Conservation (phyloP, 2,329 filamentous ascomycete genomes). For the Fusarium heterosporum region DNA sequence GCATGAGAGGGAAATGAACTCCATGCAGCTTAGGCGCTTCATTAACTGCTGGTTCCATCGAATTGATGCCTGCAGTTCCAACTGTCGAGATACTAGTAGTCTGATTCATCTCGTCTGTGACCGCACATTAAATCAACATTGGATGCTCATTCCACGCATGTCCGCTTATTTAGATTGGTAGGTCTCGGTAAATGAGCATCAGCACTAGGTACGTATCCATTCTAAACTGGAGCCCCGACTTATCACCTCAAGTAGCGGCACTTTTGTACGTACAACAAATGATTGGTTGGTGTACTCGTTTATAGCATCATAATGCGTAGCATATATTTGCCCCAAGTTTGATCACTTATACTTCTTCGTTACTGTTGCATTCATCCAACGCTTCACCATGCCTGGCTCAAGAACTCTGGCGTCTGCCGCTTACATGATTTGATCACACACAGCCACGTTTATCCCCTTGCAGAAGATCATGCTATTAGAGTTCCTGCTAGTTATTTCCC, state of each 20-base stretch:
- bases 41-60: background rate
- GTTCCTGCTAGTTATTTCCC: conserved; percentile 5
- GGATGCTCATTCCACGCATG: background rate
- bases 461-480: conserved; percentile 6
- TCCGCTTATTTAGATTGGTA: conserved; percentile 30
- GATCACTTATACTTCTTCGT: background rate
- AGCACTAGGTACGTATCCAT: conserved; percentile 19
- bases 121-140: background rate
- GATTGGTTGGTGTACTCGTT: no score
- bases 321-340: no score
- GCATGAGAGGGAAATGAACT: background rate
- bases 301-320: no score
- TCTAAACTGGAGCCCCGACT: conserved; percentile 2
- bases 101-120: background rate
- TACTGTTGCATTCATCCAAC: background rate
- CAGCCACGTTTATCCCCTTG: background rate
- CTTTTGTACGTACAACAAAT: conserved; percentile 16
- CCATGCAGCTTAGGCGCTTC: background rate
- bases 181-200: conserved; percentile 30
- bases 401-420: background rate
- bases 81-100: background rate
- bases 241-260: conserved; percentile 17
- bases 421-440: background rate
- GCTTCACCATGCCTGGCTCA: background rate
- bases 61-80: background rate